Base-by-base conservation (phyloP, 106 monocot genomes). In the Cymbidium sinense region DNA sequence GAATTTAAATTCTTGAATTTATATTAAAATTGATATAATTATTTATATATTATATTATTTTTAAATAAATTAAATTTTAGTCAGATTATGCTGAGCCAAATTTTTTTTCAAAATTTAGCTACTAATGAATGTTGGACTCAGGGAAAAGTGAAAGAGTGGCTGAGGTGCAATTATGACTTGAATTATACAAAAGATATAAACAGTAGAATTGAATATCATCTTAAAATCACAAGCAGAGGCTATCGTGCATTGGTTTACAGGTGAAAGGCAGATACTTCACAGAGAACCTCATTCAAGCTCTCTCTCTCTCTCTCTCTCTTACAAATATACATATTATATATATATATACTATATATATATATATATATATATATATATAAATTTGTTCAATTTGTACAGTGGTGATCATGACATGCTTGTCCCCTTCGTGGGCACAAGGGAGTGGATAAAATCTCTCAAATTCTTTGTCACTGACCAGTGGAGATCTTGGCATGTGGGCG, bases 371-470 rank as follows among this genome's bases (percentile, higher is more conserved):
- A n/a, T n/a, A n/a, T n/a, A 41, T 9, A 41, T 41, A n/a, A 4
- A 31, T 30, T 67, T 31, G 13, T 15, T 47, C 2, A 2, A 23
- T 27, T 25, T 23, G 13, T 30, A 0, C 31, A 89, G 89, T 33
- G 86, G 89, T 7, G 89, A 89, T 37, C 81, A 86, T 75, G 89
- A 89, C 69, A 0, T 84, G 21, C 9, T 73, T n/a, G 27, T 89
- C 36, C 89, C 89, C 25, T 80, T 78, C 77, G 36, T 89, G 9
- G 86, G 89, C 23, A 89, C 89, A 34, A 76, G 80, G 33, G 58
- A 64, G 70, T 89, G 89, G 89, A 75, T 89, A 50, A 82, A 72
- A 86, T 86, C 89, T 18, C 77, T 89, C 11, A 78, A 81, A 62
- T 89, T 75, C 70, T 70, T 81, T 4, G 65, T 86, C 25, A 55